A percentile compares a stretch with the other conserved stretches of the same genome.
These are phyloP conservation scores for Lyophyllum shimeji DNA, from an alignment of 768 basidiomycete genomes.

Conservation along the genomic window DNA sequence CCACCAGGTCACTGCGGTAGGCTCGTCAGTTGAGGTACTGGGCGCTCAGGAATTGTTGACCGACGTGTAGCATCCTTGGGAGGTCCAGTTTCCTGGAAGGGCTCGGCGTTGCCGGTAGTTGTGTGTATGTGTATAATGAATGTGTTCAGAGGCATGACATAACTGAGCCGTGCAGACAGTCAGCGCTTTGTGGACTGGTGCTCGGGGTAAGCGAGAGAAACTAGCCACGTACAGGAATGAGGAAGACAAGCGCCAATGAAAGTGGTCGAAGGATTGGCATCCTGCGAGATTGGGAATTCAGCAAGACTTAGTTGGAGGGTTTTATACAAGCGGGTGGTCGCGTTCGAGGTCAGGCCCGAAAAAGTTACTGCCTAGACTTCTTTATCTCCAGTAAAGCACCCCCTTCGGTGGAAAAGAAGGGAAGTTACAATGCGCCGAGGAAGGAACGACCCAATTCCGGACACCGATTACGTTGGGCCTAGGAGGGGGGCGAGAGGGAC, in stretches of 20 bases:
- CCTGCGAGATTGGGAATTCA: conserved; percentile 17
- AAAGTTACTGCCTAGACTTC: conserved; percentile 24
- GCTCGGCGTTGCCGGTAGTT: conserved; percentile 31
- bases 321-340: conserved; percentile 26
- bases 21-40: conserved; percentile 1
- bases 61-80: conserved; percentile 63
- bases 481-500: neutral
- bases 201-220: conserved; percentile 1
- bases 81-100: conserved; percentile 57
- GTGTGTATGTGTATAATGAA: conserved; percentile 20
- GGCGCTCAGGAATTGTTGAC: conserved; percentile 10
- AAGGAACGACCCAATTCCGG: conserved; percentile 18
- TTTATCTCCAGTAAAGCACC: conserved; percentile 19
- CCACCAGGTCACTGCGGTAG: conserved; percentile 47
- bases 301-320: conserved; percentile 12
- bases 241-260: conserved; percentile 32
- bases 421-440: conserved; percentile 17
- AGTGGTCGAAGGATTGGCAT: conserved; percentile 34
- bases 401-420: conserved; percentile 19
- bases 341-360: conserved; percentile 26
- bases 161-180: conserved; percentile 16
- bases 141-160: conserved; percentile 25
- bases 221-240: conserved; percentile 36
- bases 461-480: conserved; percentile 24
- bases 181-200: neutral